phyloP scores from a whole-genome alignment of 2,329 filamentous ascomycete species.

The Grosmannia huntii region DNA sequence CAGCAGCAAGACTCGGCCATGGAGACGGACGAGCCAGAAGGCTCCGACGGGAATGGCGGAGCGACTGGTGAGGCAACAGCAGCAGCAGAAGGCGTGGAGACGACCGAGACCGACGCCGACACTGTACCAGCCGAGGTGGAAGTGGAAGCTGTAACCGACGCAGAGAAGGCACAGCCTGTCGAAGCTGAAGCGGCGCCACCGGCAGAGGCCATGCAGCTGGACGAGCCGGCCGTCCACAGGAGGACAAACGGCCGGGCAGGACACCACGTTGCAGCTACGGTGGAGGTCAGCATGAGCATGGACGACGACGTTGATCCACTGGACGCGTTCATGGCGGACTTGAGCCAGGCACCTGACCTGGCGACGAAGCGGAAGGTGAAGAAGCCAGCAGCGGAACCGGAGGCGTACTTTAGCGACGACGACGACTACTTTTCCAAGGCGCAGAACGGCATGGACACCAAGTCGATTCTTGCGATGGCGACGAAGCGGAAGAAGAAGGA shows the following conservation, averaged over 20 bases:
- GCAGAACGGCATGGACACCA: constrained; percentile 33
- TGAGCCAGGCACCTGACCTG: constrained; percentile 36
- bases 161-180: constrained; percentile 8
- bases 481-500: constrained; percentile 84
- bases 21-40: constrained; percentile 26
- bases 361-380: constrained; percentile 26
- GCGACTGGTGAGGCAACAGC: neutral
- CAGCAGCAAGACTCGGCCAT: constrained; percentile 26
- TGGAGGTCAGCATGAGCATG: constrained; percentile 21
- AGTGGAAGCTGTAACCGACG: constrained; percentile 14
- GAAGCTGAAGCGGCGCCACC: constrained; percentile 8
- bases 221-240: constrained; percentile 20
- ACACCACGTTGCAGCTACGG: neutral
- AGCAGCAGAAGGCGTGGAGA: neutral
- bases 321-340: constrained; percentile 88
- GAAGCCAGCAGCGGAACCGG: constrained; percentile 50
- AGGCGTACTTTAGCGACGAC: constrained; percentile 82
- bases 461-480: constrained; percentile 38
- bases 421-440: constrained; percentile 52
- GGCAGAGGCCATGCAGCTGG: constrained; percentile 40
- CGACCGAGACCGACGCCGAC: neutral
- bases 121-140: constrained; percentile 7
- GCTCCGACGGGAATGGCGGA: neutral
- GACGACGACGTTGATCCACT: constrained; percentile 75
- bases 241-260: neutral